These are phyloP conservation scores for Colletotrichum magnum DNA, from an alignment of 2,329 filamentous ascomycete genomes.

Conservation along the genomic window DNA sequence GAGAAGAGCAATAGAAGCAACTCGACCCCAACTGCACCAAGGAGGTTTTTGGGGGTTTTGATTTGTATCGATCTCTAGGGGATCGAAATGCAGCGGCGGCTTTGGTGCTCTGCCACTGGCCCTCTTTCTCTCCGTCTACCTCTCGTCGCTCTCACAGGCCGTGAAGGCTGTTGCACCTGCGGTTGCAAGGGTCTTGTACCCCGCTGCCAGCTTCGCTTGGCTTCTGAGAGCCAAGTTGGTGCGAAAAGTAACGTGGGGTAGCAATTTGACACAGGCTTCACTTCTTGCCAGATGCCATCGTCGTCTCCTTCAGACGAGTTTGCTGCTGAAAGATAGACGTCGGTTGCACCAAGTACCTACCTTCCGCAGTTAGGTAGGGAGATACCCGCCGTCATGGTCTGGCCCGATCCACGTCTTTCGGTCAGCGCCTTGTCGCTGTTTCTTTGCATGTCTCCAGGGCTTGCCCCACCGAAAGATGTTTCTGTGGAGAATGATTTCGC, in stretches of 20 bases:
- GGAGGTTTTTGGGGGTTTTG: background rate
- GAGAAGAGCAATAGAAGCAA: slow-evolving; percentile 4
- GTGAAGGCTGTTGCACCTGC: background rate
- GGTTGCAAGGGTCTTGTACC: slow-evolving; percentile 18
- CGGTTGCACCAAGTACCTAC: background rate
- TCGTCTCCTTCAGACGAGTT: background rate
- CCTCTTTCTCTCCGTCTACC: background rate
- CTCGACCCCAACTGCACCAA: slow-evolving; percentile 6
- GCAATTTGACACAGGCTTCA: slow-evolving; percentile 15
- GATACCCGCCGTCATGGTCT: slow-evolving; percentile 11
- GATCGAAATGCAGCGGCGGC: slow-evolving; percentile 18
- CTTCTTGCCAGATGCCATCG: background rate
- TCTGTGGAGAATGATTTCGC: slow-evolving; percentile 27
- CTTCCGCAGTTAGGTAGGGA: too few species aligned
- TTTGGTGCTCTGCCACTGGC: slow-evolving; percentile 36
- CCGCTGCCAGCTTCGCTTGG: background rate
- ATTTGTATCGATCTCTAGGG: background rate
- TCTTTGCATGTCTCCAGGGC: background rate
- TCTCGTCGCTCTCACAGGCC: too few species aligned
- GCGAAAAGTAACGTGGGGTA: slow-evolving; percentile 9
- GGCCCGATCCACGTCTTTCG: background rate
- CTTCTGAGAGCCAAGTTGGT: background rate
- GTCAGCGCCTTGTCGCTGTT: background rate
- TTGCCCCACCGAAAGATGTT: background rate
- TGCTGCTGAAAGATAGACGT: background rate